A percentile compares a stretch with the other conserved stretches of the same genome.
Evolutionary conservation across 305 asterid species (phyloP).

Genomic region (Fraxinus latifolia): DNA sequence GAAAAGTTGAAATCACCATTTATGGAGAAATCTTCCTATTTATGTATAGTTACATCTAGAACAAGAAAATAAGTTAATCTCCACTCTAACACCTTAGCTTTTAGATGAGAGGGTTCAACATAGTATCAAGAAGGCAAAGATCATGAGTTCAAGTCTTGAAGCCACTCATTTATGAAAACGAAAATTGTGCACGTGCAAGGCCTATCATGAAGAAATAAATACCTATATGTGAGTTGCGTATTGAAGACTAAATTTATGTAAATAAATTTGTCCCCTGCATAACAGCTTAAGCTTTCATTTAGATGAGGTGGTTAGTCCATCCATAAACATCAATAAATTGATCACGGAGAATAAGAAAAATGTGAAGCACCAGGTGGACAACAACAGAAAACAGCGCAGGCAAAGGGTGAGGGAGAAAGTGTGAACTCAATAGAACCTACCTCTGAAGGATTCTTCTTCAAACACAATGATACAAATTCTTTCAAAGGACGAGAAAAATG

Average conservation of each 20-base stretch:
- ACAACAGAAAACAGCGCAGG: neutral
- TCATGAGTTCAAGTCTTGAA: neutral
- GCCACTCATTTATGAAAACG: neutral
- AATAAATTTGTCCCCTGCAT: neutral
- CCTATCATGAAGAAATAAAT: neutral
- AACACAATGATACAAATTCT: slow-evolving; percentile 75
- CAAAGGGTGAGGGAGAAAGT: slow-evolving; percentile 15
- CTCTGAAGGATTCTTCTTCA: slow-evolving; percentile 88
- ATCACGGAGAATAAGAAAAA: neutral
- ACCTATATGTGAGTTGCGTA: neutral
- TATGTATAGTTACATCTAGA: neutral
- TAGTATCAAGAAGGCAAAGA: neutral
- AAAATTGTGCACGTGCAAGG: neutral
- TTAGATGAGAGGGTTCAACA: neutral
- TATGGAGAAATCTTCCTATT: neutral
- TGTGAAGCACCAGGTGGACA: neutral
- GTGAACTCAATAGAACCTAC: slow-evolving; percentile 45
- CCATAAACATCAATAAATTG: neutral
- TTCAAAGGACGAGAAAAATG: slow-evolving; percentile 90
- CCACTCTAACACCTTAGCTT: neutral
- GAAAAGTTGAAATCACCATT: neutral
- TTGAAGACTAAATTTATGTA: neutral
- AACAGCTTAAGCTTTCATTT: neutral
- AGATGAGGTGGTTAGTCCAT: neutral
- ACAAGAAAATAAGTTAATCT: neutral